Conservation (phyloP, 345 rosid genomes). For the Ricinus communis region DNA sequence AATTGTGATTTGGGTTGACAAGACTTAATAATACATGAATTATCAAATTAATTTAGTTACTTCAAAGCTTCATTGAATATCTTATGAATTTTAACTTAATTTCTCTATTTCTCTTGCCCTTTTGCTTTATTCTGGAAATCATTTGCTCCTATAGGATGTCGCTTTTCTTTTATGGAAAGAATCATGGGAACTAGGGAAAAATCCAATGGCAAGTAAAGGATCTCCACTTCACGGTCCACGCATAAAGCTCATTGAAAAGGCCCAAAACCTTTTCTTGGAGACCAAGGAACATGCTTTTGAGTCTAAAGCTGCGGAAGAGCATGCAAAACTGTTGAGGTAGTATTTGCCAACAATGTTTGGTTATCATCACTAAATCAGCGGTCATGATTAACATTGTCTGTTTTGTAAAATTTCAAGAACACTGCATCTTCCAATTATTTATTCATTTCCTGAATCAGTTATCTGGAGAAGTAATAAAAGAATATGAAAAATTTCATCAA, state of each 20-base stretch:
- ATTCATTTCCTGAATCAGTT: neutral
- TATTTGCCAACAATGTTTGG: constrained; percentile 14
- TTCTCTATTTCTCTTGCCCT: constrained; percentile 4
- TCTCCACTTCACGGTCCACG: constrained; percentile 98
- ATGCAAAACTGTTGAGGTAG: constrained; percentile 87
- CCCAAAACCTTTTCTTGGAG: constrained; percentile 69
- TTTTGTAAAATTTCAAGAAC: neutral
- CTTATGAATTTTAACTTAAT: neutral
- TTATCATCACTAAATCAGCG: neutral
- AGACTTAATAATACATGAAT: neutral
- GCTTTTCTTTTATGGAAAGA: constrained; percentile 96
- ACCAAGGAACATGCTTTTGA: constrained; percentile 92
- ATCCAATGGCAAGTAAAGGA: constrained; percentile 97
- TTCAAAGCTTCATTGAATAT: neutral
- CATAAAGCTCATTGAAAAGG: constrained; percentile 79
- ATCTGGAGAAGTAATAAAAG: neutral
- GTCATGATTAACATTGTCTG: neutral
- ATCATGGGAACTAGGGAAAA: constrained; percentile 88
- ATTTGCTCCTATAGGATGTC: constrained; percentile 60
- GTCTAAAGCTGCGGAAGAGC: constrained; percentile 98
- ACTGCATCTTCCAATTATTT: neutral
- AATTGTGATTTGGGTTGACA: neutral
- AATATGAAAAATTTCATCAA: neutral
- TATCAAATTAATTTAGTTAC: neutral
- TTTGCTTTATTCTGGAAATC: constrained; percentile 4